A percentile compares a stretch with the other conserved stretches of the same genome.
These are phyloP conservation scores for Dioscorea zingiberensis DNA, from an alignment of 106 monocot species.

Conservation along the genomic window DNA sequence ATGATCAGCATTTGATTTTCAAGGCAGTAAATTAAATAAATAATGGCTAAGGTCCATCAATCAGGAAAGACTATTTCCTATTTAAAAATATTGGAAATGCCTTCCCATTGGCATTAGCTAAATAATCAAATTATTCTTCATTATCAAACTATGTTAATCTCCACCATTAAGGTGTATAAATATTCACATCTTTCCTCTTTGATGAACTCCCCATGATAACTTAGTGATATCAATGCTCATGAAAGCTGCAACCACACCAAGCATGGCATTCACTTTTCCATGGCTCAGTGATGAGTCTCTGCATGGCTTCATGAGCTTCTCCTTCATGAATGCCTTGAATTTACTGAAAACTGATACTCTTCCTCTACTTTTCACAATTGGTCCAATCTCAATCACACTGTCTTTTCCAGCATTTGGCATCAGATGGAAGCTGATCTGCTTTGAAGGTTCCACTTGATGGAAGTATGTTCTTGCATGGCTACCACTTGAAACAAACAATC, in stretches of 20 bases:
- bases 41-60: too few relatives aligned
- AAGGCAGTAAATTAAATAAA: too few relatives aligned
- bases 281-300: constrained; percentile 6
- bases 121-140: not conserved
- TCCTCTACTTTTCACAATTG: constrained; percentile 9
- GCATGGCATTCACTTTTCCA: constrained; percentile 15
- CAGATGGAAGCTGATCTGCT: constrained; percentile 65
- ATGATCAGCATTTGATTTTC: too few relatives aligned
- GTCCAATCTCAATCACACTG: constrained; percentile 6
- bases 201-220: constrained; percentile 16
- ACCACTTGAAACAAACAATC: constrained; percentile 39
- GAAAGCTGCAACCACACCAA: constrained; percentile 11
- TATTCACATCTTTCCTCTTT: constrained; percentile 7
- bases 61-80: constrained; percentile 43
- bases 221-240: constrained; percentile 11
- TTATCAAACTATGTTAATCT: not conserved
- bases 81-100: constrained; percentile 36
- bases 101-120: constrained; percentile 1
- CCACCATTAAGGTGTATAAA: not conserved
- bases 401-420: constrained; percentile 24
- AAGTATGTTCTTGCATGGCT: constrained; percentile 51
- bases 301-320: constrained; percentile 31
- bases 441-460: constrained; percentile 47
- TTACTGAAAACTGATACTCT: constrained; percentile 35
- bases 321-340: constrained; percentile 36